These are phyloP conservation scores for Hypomontagnella monticulosa DNA, from an alignment of 495 filamentous ascomycete species.

Conservation along the genomic window DNA sequence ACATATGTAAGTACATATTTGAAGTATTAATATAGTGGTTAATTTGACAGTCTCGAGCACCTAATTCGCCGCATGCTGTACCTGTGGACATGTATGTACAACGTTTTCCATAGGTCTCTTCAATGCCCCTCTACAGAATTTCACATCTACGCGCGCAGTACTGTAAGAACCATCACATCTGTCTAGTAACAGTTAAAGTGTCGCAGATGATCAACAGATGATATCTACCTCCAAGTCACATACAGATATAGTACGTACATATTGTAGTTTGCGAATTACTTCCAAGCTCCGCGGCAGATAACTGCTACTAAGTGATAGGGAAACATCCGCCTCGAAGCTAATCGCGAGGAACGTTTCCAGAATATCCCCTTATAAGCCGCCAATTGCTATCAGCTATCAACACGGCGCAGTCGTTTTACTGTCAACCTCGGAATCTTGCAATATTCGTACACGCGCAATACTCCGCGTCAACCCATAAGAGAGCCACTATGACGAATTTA, in stretches of 20 bases:
- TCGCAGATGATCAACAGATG: neutral
- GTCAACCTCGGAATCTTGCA: too few species aligned
- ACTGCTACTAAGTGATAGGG: neutral
- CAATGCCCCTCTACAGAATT: neutral
- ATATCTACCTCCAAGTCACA: constrained; percentile 1
- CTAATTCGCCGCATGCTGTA: constrained; percentile 11
- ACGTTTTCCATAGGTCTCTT: neutral
- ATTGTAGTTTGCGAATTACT: neutral
- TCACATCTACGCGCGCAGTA: neutral
- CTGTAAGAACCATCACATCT: too few species aligned
- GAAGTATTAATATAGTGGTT: neutral
- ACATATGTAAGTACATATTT: too few species aligned
- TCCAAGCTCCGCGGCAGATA: neutral
- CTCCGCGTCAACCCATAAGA: constrained; percentile 10
- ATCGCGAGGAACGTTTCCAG: neutral
- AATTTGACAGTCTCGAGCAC: neutral
- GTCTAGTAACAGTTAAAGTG: neutral
- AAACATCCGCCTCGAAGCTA: neutral
- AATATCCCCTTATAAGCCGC: neutral
- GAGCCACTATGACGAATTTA: constrained; percentile 9
- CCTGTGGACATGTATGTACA: neutral
- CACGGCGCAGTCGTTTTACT: too few species aligned
- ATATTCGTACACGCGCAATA: constrained; percentile 8
- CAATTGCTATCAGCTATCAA: neutral
- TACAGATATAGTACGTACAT: neutral